A percentile compares a stretch with the other conserved stretches of the same genome.
phyloP scores from a whole-genome alignment of 441 rosid species.

The Aleurites moluccanus region DNA sequence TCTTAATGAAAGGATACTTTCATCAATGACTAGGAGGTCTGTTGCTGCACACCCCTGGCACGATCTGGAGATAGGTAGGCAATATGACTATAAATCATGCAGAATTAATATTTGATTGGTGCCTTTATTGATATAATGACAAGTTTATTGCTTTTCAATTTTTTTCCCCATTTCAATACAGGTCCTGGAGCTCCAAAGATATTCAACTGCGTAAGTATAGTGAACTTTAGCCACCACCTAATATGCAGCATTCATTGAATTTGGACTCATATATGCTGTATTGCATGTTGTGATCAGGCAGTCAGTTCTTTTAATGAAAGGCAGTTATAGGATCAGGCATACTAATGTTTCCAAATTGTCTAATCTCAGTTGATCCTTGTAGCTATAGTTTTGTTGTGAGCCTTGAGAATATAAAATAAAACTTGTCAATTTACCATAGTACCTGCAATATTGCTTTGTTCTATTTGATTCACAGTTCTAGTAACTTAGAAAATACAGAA shows the following conservation, averaged over 20 bases:
- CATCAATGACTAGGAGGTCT: slow-evolving; percentile 73
- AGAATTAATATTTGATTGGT: not conserved
- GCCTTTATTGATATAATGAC: not conserved
- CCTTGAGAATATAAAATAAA: not conserved
- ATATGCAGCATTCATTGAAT: not conserved
- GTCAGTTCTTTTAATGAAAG: too few relatives aligned
- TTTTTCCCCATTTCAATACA: slow-evolving; percentile 27
- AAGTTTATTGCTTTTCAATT: not conserved
- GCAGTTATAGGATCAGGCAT: too few relatives aligned
- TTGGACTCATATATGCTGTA: not conserved
- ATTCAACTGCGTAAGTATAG: slow-evolving; percentile 76
- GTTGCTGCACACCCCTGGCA: slow-evolving; percentile 99
- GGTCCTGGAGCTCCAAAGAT: slow-evolving; percentile 93
- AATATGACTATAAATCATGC: not conserved
- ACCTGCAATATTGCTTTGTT: not conserved
- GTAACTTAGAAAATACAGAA: not conserved
- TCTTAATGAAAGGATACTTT: slow-evolving; percentile 84
- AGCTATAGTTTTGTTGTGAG: not conserved
- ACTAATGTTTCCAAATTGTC: not conserved
- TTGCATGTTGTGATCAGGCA: not conserved
- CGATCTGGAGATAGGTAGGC: slow-evolving; percentile 86
- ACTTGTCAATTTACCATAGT: not conserved
- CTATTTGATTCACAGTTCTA: not conserved
- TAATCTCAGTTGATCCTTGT: not conserved
- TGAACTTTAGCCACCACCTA: slow-evolving; percentile 5